Conservation (phyloP, 169 alveolate genomes). For the Plasmodium inui region DNA sequence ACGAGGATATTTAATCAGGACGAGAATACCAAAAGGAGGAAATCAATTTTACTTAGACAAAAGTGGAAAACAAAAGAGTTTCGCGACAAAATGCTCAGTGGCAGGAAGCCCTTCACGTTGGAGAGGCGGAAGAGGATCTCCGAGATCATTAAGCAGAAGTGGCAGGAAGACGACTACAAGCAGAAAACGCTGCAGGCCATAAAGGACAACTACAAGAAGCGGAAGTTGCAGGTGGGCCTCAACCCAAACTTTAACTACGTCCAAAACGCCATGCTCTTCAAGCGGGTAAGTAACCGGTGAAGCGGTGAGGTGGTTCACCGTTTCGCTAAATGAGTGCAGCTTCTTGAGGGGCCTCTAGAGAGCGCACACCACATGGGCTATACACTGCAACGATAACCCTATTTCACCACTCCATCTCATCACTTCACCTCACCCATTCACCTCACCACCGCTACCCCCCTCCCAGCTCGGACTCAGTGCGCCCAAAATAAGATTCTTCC, state of each 20-base stretch:
- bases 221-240: conserved; percentile 55
- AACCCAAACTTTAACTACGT: conserved; percentile 60
- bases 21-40: conserved; percentile 72
- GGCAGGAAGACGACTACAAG: conserved; percentile 62
- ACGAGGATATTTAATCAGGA: conserved; percentile 64
- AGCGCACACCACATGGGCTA: background rate
- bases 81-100: conserved; percentile 62
- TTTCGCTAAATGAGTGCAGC: background rate
- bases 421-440: background rate
- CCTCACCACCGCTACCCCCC: background rate
- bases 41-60: conserved; percentile 51
- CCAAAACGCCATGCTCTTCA: conserved; percentile 57
- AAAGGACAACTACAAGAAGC: conserved; percentile 57
- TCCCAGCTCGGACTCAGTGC: conserved; percentile 55
- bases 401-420: background rate
- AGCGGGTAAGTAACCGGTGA: conserved; percentile 13
- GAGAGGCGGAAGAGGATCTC: conserved; percentile 64
- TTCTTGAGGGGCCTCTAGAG: too few species aligned
- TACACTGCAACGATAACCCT: background rate
- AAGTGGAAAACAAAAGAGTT: conserved; percentile 72
- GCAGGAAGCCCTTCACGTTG: conserved; percentile 58
- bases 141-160: conserved; percentile 65
- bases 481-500: conserved; percentile 58
- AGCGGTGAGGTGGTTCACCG: background rate
- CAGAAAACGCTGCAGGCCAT: conserved; percentile 60